phyloP scores from a whole-genome alignment of 306 rosid genomes.

The Glycine tomentella region DNA sequence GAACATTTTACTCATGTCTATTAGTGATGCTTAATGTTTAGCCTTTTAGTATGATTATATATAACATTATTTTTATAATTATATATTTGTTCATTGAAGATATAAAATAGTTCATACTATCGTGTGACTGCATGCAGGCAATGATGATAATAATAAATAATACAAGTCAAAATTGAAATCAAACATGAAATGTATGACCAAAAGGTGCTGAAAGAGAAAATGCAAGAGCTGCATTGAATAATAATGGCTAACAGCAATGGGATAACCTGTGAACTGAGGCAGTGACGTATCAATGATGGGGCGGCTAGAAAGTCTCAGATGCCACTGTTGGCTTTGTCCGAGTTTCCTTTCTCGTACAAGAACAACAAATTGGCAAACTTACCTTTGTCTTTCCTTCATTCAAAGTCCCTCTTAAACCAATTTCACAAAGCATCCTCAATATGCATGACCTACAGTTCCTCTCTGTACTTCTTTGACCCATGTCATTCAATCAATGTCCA shows the following conservation, averaged over 20 bases:
- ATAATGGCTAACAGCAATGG: background rate
- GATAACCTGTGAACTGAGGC: constrained; percentile 12
- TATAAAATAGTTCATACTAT: too few relatives aligned
- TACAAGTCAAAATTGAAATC: too few relatives aligned
- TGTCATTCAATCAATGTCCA: constrained; percentile 37
- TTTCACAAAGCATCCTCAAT: too few relatives aligned
- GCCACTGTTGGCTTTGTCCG: constrained; percentile 42
- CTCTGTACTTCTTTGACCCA: constrained; percentile 12
- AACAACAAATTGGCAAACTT: constrained; percentile 38
- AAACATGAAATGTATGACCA: too few relatives aligned
- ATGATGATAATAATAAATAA: too few relatives aligned
- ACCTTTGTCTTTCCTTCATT: constrained; percentile 44
- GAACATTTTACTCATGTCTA: too few relatives aligned
- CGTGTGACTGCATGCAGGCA: too few relatives aligned
- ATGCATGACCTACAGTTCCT: background rate
- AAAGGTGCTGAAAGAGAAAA: background rate
- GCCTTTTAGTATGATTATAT: too few relatives aligned
- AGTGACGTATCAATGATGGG: constrained; percentile 54
- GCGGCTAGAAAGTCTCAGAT: constrained; percentile 46
- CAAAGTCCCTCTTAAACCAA: background rate
- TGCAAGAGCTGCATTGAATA: constrained; percentile 23
- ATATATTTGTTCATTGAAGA: too few relatives aligned
- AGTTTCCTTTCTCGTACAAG: constrained; percentile 54
- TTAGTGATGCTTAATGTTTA: too few relatives aligned
- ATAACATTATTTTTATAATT: too few relatives aligned